Evolutionary conservation across 805 yeast species (phyloP).

Genomic region (Saccharomyces jurei): DNA sequence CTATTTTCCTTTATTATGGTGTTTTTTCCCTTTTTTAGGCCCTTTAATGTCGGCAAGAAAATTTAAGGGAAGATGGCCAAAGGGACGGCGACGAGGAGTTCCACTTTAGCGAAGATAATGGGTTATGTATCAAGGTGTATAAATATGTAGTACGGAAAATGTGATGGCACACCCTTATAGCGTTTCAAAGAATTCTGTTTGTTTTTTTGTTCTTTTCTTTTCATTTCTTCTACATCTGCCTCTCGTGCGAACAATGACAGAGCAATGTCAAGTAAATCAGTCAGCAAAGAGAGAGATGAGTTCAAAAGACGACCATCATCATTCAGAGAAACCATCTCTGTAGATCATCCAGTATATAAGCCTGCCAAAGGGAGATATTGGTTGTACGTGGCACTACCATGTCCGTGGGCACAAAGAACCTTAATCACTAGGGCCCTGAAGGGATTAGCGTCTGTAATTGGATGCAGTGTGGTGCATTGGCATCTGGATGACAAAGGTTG

Average conservation of each 20-base stretch:
- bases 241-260: not conserved
- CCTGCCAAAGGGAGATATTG: constrained; percentile 78
- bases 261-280: constrained; percentile 10
- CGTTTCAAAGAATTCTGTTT: not conserved
- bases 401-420: constrained; percentile 91
- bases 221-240: too few species aligned
- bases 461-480: constrained; percentile 82
- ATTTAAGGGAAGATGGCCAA: not conserved
- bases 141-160: not conserved
- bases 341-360: constrained; percentile 45
- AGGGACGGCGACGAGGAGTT: not conserved
- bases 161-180: not conserved
- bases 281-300: constrained; percentile 38
- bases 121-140: too few species aligned
- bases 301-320: constrained; percentile 41
- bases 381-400: constrained; percentile 73
- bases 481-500: constrained; percentile 78
- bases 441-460: constrained; percentile 53
- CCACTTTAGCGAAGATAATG: not conserved
- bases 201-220: too few species aligned
- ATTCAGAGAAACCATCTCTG: constrained; percentile 57
- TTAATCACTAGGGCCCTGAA: constrained; percentile 62
- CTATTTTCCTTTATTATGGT: too few species aligned
- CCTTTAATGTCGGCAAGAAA: not conserved
- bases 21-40: not conserved